phyloP scores from a whole-genome alignment of 345 rosid genomes.

The Eucalyptus tenuipes region DNA sequence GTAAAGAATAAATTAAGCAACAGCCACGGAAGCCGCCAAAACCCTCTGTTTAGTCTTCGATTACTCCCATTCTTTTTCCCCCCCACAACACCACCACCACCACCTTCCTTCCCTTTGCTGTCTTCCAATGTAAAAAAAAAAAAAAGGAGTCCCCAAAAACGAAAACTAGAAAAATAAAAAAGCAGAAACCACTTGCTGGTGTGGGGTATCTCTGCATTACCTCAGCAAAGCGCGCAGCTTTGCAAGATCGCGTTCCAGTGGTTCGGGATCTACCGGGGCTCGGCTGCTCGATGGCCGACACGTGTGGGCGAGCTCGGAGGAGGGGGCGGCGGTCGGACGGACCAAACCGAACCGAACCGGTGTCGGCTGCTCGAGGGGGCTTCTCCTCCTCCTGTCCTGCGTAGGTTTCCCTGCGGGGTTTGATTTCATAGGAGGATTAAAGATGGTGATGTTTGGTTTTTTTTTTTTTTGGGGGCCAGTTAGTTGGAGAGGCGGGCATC shows the following conservation, averaged over 20 bases:
- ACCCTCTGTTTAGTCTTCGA: background rate
- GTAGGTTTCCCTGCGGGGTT: background rate
- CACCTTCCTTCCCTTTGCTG: background rate
- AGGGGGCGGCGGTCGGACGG: too few relatives aligned
- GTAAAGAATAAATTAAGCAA: background rate
- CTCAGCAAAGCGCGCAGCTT: background rate
- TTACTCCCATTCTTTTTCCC: background rate
- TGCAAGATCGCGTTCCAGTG: background rate
- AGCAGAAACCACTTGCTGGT: background rate
- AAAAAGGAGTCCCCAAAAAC: too few relatives aligned
- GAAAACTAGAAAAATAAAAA: too few relatives aligned
- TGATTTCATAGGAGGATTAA: background rate
- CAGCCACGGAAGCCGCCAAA: conserved; percentile 26
- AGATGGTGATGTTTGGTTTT: background rate
- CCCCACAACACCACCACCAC: background rate
- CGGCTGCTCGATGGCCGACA: background rate
- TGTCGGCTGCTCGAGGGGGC: background rate
- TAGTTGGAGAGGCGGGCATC: background rate
- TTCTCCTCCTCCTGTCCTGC: background rate
- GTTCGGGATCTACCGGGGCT: background rate
- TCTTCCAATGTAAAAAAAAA: background rate
- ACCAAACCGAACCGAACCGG: background rate
- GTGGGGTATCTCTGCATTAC: background rate
- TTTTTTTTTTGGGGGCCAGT: background rate
- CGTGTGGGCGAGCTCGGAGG: background rate